These are phyloP conservation scores for Rosa lucieae DNA, from an alignment of 306 rosid genomes.

Conservation along the genomic window DNA sequence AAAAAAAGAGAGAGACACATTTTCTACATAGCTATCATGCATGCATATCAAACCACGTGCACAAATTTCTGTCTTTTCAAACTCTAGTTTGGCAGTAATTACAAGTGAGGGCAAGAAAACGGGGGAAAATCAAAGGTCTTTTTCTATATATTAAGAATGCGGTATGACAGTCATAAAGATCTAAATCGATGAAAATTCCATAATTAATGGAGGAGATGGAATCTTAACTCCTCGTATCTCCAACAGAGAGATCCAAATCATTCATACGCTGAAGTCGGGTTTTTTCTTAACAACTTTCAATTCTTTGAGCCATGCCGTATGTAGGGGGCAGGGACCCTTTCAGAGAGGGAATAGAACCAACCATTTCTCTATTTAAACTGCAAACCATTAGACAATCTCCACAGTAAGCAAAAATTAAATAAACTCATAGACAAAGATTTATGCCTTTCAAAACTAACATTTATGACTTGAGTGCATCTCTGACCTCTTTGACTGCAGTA, in stretches of 20 bases:
- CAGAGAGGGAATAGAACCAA: conserved; percentile 78
- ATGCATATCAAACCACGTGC: neutral
- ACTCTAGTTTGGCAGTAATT: neutral
- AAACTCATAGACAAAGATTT: neutral
- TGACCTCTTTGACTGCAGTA: conserved; percentile 96
- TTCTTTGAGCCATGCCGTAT: conserved; percentile 80
- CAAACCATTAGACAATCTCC: conserved; percentile 25
- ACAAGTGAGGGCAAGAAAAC: no score
- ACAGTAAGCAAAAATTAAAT: conserved; percentile 7
- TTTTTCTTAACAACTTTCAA: conserved; percentile 52
- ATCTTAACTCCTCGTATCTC: neutral
- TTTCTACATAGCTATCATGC: neutral
- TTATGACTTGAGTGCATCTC: neutral
- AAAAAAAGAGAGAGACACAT: neutral
- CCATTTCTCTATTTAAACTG: conserved; percentile 99
- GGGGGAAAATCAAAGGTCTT: neutral
- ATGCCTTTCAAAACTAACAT: neutral
- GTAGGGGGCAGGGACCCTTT: conserved; percentile 82
- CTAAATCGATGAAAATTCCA: neutral
- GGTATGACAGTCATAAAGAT: neutral
- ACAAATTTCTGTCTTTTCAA: neutral
- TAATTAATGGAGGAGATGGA: neutral
- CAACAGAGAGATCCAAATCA: neutral
- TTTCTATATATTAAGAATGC: neutral
- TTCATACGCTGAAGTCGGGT: neutral